Evolutionary conservation across 1,284 basidiomycete genomes (phyloP).

Genomic region (Austroboletus novae-zelandiae): DNA sequence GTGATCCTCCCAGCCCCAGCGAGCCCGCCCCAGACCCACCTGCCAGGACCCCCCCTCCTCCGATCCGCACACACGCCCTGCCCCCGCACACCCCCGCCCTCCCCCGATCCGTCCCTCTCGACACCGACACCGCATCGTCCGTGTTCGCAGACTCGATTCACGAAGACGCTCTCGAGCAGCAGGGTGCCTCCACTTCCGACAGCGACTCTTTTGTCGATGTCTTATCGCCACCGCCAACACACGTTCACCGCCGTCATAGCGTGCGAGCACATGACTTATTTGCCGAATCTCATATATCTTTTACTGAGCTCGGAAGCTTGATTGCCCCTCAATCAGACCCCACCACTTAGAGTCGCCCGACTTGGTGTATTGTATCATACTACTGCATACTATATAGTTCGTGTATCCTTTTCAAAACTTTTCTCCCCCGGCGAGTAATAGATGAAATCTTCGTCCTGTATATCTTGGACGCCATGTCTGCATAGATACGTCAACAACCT

Average conservation of each 20-base stretch:
- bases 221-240: conserved; percentile 19
- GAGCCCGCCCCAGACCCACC: background rate
- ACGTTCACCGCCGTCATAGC: conserved; percentile 15
- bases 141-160: background rate
- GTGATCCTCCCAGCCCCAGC: background rate
- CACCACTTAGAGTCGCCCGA: background rate
- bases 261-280: conserved; percentile 27
- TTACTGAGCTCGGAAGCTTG: conserved; percentile 26
- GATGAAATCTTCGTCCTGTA: conserved; percentile 43
- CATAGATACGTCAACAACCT: background rate
- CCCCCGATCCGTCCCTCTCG: background rate
- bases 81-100: conserved; percentile 14
- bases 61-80: conserved; percentile 15
- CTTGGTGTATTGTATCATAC: background rate
- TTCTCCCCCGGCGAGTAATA: conserved; percentile 10
- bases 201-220: conserved; percentile 18
- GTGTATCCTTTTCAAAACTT: background rate
- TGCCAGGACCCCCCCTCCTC: conserved; percentile 7
- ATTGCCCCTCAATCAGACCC: conserved; percentile 10
- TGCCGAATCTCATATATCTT: conserved; percentile 26
- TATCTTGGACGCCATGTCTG: conserved; percentile 41
- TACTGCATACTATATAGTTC: background rate
- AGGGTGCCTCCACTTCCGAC: conserved; percentile 1
- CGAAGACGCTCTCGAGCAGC: background rate
- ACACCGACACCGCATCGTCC: background rate